Evolutionary conservation across 2,329 filamentous ascomycete genomes (phyloP).

Genomic region (Diaporthe ampelina): DNA sequence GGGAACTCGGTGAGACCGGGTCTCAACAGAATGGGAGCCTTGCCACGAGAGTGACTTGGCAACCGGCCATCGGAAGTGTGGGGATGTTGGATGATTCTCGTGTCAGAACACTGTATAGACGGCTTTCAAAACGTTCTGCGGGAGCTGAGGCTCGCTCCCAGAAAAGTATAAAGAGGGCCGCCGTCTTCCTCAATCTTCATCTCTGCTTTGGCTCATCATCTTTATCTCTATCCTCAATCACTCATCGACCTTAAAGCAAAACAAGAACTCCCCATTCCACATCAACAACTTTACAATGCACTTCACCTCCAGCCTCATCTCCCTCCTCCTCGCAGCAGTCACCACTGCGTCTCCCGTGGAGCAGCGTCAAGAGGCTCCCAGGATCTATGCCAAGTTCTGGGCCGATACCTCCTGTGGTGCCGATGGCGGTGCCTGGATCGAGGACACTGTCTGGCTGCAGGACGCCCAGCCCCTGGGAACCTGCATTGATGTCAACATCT

Average conservation of each 20-base stretch:
- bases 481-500: constrained; percentile 3
- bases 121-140: too few relatives aligned
- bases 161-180: constrained; percentile 2
- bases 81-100: background rate
- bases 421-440: background rate
- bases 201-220: background rate
- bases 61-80: background rate
- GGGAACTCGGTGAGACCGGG: background rate
- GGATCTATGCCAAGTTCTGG: constrained; percentile 16
- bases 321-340: constrained; percentile 6
- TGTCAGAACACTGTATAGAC: background rate
- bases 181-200: background rate
- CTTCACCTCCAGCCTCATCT: constrained; percentile 17
- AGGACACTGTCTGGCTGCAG: constrained; percentile 14
- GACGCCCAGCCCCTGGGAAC: background rate
- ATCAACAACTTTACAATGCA: background rate
- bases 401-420: background rate
- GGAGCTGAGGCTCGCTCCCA: background rate
- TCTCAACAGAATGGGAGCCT: background rate
- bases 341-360: background rate
- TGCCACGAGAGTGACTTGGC: background rate
- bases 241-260: background rate
- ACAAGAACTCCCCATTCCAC: background rate
- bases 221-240: background rate
- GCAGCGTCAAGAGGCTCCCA: constrained; percentile 8